phyloP scores from a whole-genome alignment of 371 early-diverging fungal genomes.

The Nematocida ironsii region DNA sequence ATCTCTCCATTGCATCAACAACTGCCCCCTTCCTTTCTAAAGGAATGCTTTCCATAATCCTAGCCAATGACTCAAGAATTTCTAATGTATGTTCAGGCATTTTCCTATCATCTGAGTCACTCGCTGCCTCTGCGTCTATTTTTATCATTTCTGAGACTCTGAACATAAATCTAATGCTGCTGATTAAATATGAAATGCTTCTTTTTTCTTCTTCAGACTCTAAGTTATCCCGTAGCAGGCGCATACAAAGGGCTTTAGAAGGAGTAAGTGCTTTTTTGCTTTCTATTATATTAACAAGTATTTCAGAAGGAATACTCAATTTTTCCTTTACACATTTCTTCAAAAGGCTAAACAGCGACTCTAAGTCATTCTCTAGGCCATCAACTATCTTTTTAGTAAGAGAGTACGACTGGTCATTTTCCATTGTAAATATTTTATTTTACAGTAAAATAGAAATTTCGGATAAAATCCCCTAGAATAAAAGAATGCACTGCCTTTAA shows the following conservation, averaged over 20 bases:
- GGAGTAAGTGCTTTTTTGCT: neutral
- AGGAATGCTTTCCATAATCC: neutral
- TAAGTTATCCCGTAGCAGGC: neutral
- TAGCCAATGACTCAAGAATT: neutral
- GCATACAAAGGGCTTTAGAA: constrained; percentile 40
- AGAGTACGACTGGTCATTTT: constrained; percentile 1
- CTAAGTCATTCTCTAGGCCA: constrained; percentile 6
- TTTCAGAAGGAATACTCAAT: neutral
- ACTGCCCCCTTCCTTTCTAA: neutral
- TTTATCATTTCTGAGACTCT: constrained; percentile 16
- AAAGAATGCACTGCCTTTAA: too few relatives aligned
- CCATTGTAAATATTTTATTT: neutral
- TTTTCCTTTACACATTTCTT: constrained; percentile 6
- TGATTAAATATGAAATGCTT: constrained; percentile 2
- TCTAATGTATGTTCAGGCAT: neutral
- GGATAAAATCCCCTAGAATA: too few relatives aligned
- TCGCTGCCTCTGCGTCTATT: neutral
- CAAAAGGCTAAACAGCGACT: neutral
- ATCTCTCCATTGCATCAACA: neutral
- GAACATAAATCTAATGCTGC: constrained; percentile 19
- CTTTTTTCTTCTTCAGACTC: constrained; percentile 7
- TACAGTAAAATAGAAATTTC: neutral
- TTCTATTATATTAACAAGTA: constrained; percentile 18
- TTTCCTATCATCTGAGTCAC: neutral
- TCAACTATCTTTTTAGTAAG: constrained; percentile 9